These are phyloP conservation scores for Rhynchospora pubera DNA, from an alignment of 176 grass and related monocot genomes.

Conservation along the genomic window DNA sequence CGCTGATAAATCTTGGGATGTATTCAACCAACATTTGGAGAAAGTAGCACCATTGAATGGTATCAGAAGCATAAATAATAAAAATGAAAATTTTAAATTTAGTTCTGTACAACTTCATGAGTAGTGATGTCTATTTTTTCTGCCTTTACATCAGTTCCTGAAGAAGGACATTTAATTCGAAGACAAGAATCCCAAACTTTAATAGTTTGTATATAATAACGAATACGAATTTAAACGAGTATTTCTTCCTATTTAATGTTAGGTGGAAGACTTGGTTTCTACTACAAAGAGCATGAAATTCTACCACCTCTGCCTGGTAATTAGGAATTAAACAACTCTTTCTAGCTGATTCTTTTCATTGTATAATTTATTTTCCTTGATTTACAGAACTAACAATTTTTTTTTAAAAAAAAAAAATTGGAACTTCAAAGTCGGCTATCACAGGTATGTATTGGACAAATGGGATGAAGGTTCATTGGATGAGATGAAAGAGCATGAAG, in stretches of 20 bases:
- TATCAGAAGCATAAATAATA: slow-evolving; percentile 12
- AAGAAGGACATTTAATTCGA: background rate
- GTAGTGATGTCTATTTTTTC: background rate
- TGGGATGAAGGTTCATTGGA: slow-evolving; percentile 28
- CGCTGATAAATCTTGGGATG: slow-evolving; percentile 76
- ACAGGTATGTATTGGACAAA: slow-evolving; percentile 49
- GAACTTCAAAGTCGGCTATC: slow-evolving; percentile 52
- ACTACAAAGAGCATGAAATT: slow-evolving; percentile 99
- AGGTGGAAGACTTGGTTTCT: slow-evolving; percentile 92
- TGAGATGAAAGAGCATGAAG: slow-evolving; percentile 35
- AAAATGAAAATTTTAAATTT: background rate
- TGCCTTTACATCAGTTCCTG: background rate
- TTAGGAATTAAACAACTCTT: slow-evolving; percentile 4
- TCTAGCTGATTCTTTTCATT: background rate
- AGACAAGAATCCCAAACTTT: background rate
- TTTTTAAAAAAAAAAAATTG: background rate
- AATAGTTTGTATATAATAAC: background rate
- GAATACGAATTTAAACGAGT: background rate
- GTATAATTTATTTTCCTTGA: background rate
- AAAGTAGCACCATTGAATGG: slow-evolving; percentile 67
- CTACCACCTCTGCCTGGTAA: slow-evolving; percentile 82
- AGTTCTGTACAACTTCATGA: background rate
- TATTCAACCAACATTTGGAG: slow-evolving; percentile 67
- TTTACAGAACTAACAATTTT: slow-evolving; percentile 9
- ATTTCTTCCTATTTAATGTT: slow-evolving; percentile 9